Conservation (phyloP, 2,329 filamentous ascomycete species). For the Epichloe gansuensis region DNA sequence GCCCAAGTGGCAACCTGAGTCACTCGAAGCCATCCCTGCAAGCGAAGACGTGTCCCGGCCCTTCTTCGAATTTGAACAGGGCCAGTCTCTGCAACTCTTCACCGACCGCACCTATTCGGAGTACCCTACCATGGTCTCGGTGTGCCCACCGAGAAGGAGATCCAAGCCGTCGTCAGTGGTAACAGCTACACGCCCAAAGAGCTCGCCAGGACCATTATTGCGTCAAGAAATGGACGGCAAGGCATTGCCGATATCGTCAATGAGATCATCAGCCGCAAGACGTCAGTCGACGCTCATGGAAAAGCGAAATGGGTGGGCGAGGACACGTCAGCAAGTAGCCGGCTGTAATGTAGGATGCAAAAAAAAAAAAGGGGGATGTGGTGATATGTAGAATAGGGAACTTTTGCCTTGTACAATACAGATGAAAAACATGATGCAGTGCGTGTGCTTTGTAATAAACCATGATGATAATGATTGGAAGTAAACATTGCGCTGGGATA, state of each 20-base stretch:
- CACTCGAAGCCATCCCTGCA: conserved; percentile 52
- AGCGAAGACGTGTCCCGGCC: conserved; percentile 42
- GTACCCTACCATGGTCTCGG: conserved; percentile 64
- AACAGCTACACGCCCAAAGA: conserved; percentile 35
- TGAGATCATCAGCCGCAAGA: conserved; percentile 57
- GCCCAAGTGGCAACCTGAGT: conserved; percentile 66
- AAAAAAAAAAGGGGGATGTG: background rate
- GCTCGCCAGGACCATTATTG: conserved; percentile 51
- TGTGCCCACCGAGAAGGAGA: conserved; percentile 59
- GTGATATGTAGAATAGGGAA: background rate
- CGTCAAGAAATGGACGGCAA: conserved; percentile 48
- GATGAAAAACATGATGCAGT: background rate
- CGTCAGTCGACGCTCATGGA: conserved; percentile 32
- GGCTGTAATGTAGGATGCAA: conserved; percentile 15
- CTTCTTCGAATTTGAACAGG: conserved; percentile 52
- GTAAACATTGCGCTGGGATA: background rate
- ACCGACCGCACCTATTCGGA: conserved; percentile 49
- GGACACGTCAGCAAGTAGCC: conserved; percentile 19
- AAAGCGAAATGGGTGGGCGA: conserved; percentile 27
- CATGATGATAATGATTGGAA: too few relatives aligned
- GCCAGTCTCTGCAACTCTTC: conserved; percentile 45
- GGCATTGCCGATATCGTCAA: conserved; percentile 56
- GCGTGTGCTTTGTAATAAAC: background rate
- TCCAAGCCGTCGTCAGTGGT: conserved; percentile 32
- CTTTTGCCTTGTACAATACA: conserved; percentile 1